Conservation (phyloP, 2,329 filamentous ascomycete species). For the Septoria petroselini region DNA sequence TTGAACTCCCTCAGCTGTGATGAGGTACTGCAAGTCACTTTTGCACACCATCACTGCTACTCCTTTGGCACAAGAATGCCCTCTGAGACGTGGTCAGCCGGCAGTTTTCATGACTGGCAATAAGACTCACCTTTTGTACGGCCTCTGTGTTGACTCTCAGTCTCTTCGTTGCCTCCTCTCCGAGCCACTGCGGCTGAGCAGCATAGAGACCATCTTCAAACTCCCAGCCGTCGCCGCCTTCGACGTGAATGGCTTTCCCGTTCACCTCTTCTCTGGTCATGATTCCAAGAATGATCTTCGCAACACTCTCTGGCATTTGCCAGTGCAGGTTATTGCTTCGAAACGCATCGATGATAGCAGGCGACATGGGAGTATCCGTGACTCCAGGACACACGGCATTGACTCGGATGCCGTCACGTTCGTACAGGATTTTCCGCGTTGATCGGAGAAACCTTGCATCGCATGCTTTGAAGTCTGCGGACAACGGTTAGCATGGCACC, state of each 20-base stretch:
- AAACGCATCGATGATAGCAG: conserved; percentile 21
- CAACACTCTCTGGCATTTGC: conserved; percentile 27
- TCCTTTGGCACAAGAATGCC: conserved; percentile 10
- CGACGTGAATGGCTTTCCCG: conserved; percentile 45
- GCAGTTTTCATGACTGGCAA: not conserved
- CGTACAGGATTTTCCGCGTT: conserved; percentile 27
- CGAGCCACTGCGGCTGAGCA: conserved; percentile 45
- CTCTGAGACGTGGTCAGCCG: conserved; percentile 6
- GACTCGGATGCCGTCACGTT: conserved; percentile 37
- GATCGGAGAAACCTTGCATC: conserved; percentile 30
- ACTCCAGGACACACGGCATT: conserved; percentile 46
- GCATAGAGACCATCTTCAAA: conserved; percentile 45
- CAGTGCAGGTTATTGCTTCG: conserved; percentile 21
- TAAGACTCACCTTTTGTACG: conserved; percentile 21
- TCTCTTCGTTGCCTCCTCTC: conserved; percentile 35
- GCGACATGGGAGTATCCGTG: conserved; percentile 41
- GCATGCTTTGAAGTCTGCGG: conserved; percentile 29
- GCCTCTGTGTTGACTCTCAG: conserved; percentile 29
- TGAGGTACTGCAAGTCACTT: too few species aligned
- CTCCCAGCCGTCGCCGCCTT: conserved; percentile 47
- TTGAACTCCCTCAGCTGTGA: too few species aligned
- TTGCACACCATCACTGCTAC: not conserved
- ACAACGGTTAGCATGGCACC: not conserved
- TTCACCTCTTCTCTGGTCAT: conserved; percentile 38
- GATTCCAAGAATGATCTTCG: conserved; percentile 30